Evolutionary conservation across 257 asterid species (phyloP).

Genomic region (Scutellaria minor): DNA sequence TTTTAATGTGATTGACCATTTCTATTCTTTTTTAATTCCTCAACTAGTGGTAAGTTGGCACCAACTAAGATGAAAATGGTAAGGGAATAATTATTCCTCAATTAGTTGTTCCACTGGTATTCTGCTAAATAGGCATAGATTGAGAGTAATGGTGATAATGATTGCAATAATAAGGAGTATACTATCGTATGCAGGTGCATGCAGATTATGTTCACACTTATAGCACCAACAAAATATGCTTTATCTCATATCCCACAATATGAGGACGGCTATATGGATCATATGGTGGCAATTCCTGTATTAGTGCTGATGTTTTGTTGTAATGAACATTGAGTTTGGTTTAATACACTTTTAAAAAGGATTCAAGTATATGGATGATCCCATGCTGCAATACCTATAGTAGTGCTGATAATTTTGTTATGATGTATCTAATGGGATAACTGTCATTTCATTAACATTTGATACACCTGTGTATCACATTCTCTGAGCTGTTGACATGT

Average conservation of each 20-base stretch:
- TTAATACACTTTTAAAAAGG: not conserved
- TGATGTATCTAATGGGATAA: slow-evolving; percentile 5
- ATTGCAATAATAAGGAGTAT: not conserved
- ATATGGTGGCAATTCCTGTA: not conserved
- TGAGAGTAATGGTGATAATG: not conserved
- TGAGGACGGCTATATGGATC: too few relatives aligned
- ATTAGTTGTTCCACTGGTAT: not conserved
- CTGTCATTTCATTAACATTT: slow-evolving; percentile 3
- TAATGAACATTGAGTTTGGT: not conserved
- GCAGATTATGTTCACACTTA: not conserved
- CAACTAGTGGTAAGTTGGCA: not conserved
- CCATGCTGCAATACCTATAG: not conserved
- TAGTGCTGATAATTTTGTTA: not conserved
- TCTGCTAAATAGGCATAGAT: slow-evolving; percentile 12
- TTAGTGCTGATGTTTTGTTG: not conserved
- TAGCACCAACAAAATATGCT: too few relatives aligned
- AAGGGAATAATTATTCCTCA: not conserved
- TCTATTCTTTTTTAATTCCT: not conserved
- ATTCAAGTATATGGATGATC: slow-evolving; percentile 7
- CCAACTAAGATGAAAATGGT: not conserved
- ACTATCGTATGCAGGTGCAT: not conserved
- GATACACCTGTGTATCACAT: not conserved
- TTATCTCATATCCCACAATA: too few relatives aligned
- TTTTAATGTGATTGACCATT: not conserved
- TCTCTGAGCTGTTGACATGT: slow-evolving; percentile 18